Base-by-base conservation (phyloP, 1,139 yeast genomes). In the Keqinozyma sinolaborantium region DNA sequence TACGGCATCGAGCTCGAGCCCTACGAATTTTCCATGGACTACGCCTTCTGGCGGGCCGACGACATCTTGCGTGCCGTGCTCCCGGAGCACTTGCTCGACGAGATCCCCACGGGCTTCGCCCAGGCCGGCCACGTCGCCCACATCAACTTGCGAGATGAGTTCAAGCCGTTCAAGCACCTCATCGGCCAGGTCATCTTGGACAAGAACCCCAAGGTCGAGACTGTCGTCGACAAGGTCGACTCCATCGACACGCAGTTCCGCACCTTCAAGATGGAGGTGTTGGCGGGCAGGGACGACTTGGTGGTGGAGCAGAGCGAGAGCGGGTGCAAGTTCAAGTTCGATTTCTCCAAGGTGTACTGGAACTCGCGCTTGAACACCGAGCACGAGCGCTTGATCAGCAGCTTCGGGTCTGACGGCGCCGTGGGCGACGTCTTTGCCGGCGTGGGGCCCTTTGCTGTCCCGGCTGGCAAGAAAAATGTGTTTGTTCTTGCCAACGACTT, bases 341-440 rank as follows among this genome's bases (percentile, higher is more conserved):
- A 94, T 54, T 94, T 94, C 54, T 77, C 86, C 40, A 84, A 85
- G 48, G 98, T 94, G 6, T 94, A 94, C 59, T 94, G 99, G 99
- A 94, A 94, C 58, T 87, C 97, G 10, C 73, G 98, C 45, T 67
- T 94, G 33, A 94, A 88, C 47, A 84, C 96, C 0, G 99, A 94
- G 50, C 99, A 94, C 56, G 94, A 81, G 32, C 67, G 97, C 37
- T 60, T 94, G 30, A 81, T 92, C 8, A 51, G 60, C 3, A 57
- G 54, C 34, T 90, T 94, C 51, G 51, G 72, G 39, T 65, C 73
- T 2, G 72, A 79, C 8, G 84, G 83, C 38, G 84, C 86, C 2
- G 86, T 94, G 0, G 87, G 88, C 44, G 99, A 94, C 63, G 97
- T 88, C 0, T 86, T 94, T 75, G 98, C 97, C 0, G 99, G 99